These are phyloP conservation scores for Colletotrichum coccodes DNA, from an alignment of 2,329 filamentous ascomycete species.

Conservation along the genomic window DNA sequence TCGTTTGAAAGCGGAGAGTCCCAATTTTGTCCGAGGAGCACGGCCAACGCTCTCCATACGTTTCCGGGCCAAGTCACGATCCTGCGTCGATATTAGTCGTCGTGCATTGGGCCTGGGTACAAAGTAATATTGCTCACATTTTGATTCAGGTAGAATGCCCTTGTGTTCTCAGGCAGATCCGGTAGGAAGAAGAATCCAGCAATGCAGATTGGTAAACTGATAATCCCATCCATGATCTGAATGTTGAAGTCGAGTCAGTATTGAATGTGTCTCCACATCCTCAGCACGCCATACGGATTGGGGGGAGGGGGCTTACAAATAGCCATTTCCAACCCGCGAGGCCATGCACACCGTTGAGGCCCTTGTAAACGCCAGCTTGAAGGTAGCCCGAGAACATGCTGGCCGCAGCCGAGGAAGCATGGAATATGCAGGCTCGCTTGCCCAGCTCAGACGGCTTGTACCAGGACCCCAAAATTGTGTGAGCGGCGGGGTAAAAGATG, in stretches of 20 bases:
- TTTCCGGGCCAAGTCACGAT: conserved; percentile 14
- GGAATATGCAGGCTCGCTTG: conserved; percentile 60
- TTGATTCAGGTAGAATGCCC: conserved; percentile 40
- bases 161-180: conserved; percentile 41
- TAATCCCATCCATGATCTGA: conserved; percentile 52
- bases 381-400: conserved; percentile 67
- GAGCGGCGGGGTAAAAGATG: conserved; percentile 39
- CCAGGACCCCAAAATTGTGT: conserved; percentile 55
- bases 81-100: neutral
- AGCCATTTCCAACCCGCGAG: conserved; percentile 51
- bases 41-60: conserved; percentile 53
- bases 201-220: conserved; percentile 53
- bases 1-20: conserved; percentile 41
- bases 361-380: conserved; percentile 62
- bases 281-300: neutral
- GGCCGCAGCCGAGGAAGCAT: conserved; percentile 61
- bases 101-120: no score
- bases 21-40: conserved; percentile 61
- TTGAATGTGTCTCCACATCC: neutral
- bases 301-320: conserved; percentile 37
- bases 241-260: neutral
- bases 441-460: conserved; percentile 51
- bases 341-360: conserved; percentile 57
- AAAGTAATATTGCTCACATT: neutral
- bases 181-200: conserved; percentile 51